Base-by-base conservation (phyloP, 2,329 filamentous ascomycete genomes). In the Pseudogymnoascus sp. region DNA sequence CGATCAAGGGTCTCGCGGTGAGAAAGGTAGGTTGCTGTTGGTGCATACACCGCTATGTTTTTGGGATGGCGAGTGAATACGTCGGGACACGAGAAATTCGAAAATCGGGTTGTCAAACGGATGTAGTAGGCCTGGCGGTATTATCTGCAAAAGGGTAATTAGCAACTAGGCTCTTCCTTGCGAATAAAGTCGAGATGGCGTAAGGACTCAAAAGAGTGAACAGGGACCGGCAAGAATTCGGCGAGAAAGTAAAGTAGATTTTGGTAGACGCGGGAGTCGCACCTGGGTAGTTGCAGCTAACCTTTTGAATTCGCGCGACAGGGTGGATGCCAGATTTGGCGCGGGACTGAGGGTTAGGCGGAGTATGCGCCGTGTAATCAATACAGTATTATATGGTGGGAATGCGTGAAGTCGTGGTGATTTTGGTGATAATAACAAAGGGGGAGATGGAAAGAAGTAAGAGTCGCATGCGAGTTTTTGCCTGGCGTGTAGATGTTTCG, bases 371-470 rank as follows among this genome's bases (percentile, higher is more conserved):
- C 3, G 16, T 56, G 12, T 18, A 16, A 7, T 33, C n/a, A 33
- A 56, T 56, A 33, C 28, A 56, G 28, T 56, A 56, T 35, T 56
- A 56, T 7, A 35, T 21, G 28, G 33, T 18, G 16, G 16, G 28
- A 14, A 56, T 33, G 50, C 3, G 50, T 33, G 50, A 56, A 16
- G 50, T 28, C 50, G 50, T 56, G 28, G 10, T 56, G 50, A 4
- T 56, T 56, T 56, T 56, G 50, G 50, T 56, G 50, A 56, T 56
- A 35, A 56, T 56, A 56, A 56, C 50, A 56, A 56, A 56, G 28
- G 50, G 50, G 50, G 25, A 33, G 50, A 33, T 35, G 50, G 50
- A 14, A 21, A 18, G 28, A 56, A 14, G 28, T 33, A 35, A 18
- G 28, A 56, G 50, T 28, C 50, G 50, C 50, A 56, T 56, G 50